These are phyloP conservation scores for Thalassiosira ordinaria DNA, from an alignment of 352 stramenopile genomes.

Conservation along the genomic window DNA sequence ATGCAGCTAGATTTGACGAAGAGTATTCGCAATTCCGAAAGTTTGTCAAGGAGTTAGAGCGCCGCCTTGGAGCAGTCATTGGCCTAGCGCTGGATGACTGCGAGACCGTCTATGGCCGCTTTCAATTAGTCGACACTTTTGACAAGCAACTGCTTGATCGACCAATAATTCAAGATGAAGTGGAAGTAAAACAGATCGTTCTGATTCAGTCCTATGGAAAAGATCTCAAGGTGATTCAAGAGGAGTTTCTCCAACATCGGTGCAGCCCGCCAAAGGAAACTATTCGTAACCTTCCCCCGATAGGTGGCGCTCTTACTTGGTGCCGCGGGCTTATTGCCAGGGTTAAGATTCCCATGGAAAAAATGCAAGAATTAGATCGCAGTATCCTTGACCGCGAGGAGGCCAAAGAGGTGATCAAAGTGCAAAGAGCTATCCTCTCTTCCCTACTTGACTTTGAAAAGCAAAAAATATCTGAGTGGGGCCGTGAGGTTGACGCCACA, in stretches of 20 bases:
- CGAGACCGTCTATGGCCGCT: slow-evolving; percentile 96
- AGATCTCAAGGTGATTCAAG: slow-evolving; percentile 96
- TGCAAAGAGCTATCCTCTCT: slow-evolving; percentile 94
- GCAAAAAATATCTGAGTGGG: slow-evolving; percentile 97
- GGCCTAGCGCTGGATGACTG: slow-evolving; percentile 97
- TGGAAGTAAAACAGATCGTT: slow-evolving; percentile 97
- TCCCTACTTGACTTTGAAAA: slow-evolving; percentile 97
- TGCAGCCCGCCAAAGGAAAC: slow-evolving; percentile 90
- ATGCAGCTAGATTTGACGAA: slow-evolving; percentile 95
- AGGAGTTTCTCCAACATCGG: slow-evolving; percentile 94
- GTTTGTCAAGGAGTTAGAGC: slow-evolving; percentile 98
- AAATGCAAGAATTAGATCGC: slow-evolving; percentile 94
- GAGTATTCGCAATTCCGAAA: slow-evolving; percentile 97
- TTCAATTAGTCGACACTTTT: slow-evolving; percentile 98
- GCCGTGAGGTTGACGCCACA: slow-evolving; percentile 92
- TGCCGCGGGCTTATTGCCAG: slow-evolving; percentile 94
- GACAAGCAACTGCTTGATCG: slow-evolving; percentile 92
- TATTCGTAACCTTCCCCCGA: slow-evolving; percentile 94
- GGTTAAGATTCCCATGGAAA: slow-evolving; percentile 96
- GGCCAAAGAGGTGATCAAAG: slow-evolving; percentile 97
- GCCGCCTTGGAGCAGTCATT: slow-evolving; percentile 94
- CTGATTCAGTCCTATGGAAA: slow-evolving; percentile 95
- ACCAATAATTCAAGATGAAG: slow-evolving; percentile 95
- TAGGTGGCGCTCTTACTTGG: slow-evolving; percentile 94
- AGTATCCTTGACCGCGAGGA: slow-evolving; percentile 98